These are phyloP conservation scores for Neonectria faginata DNA, from an alignment of 2,329 filamentous ascomycete genomes.

Conservation along the genomic window DNA sequence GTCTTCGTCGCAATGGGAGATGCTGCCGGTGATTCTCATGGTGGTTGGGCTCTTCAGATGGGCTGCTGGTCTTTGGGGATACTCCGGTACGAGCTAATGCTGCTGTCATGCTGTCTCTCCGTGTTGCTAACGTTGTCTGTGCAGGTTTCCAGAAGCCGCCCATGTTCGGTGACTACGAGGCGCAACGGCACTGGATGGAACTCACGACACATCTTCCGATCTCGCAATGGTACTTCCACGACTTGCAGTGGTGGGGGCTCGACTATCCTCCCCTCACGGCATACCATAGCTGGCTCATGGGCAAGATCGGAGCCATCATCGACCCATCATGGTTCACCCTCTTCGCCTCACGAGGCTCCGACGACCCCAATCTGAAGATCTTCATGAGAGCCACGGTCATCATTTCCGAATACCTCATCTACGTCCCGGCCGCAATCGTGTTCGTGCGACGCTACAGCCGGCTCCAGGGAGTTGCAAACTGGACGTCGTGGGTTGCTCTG, in stretches of 20 bases:
- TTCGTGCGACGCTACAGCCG: constrained; percentile 86
- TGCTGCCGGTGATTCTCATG: constrained; percentile 90
- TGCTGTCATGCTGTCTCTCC: constrained; percentile 9
- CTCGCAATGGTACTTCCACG: constrained; percentile 98
- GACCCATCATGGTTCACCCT: constrained; percentile 90
- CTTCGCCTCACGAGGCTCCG: constrained; percentile 81
- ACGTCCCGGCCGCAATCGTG: constrained; percentile 85
- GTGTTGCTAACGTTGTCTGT: constrained; percentile 29
- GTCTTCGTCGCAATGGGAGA: constrained; percentile 89
- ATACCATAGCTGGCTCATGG: constrained; percentile 97
- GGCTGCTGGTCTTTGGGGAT: constrained; percentile 92
- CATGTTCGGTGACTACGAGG: constrained; percentile 97
- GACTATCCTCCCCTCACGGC: constrained; percentile 98
- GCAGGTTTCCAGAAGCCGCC: constrained; percentile 83
- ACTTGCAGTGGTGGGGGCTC: constrained; percentile 96
- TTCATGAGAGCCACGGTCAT: constrained; percentile 96
- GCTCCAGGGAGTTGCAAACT: constrained; percentile 80
- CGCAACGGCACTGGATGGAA: constrained; percentile 99
- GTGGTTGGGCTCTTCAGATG: constrained; percentile 91
- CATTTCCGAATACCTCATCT: constrained; percentile 90
- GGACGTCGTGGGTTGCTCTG: constrained; percentile 86
- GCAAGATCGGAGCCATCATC: constrained; percentile 83
- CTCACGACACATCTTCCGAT: constrained; percentile 89
- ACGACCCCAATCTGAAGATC: constrained; percentile 84
- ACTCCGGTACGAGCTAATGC: constrained; percentile 75